Conservation (phyloP, 345 rosid species). For the Gynandropsis gynandra region DNA sequence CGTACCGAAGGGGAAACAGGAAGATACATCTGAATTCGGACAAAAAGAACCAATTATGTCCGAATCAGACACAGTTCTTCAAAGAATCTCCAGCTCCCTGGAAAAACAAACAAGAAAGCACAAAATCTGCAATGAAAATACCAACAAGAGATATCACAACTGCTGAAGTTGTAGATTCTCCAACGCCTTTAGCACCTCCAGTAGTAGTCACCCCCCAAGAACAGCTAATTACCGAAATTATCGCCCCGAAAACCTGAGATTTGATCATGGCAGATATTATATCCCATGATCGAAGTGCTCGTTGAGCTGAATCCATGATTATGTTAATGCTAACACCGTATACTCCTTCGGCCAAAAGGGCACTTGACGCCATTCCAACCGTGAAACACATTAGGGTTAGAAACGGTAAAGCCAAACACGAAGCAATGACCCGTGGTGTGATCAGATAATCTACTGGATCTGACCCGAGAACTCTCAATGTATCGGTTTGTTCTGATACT, state of each 20-base stretch:
- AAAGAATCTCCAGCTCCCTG: constrained; percentile 86
- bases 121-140: constrained; percentile 71
- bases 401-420: constrained; percentile 58
- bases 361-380: constrained; percentile 79
- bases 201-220: constrained; percentile 81
- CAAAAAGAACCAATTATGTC: too few relatives aligned
- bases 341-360: constrained; percentile 58
- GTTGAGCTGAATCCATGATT: constrained; percentile 67
- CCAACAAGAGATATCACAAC: constrained; percentile 85
- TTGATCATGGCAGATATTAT: constrained; percentile 75
- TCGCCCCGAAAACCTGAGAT: constrained; percentile 75
- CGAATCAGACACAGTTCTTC: constrained; percentile 40
- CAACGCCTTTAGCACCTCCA: constrained; percentile 86
- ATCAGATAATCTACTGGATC: constrained; percentile 69
- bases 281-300: constrained; percentile 68
- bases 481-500: constrained; percentile 81
- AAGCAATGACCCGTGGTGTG: constrained; percentile 67
- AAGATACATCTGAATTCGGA: too few relatives aligned
- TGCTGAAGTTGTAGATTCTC: constrained; percentile 79
- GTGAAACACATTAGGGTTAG: constrained; percentile 78
- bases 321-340: constrained; percentile 69
- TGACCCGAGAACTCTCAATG: constrained; percentile 64
- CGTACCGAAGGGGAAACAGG: too few relatives aligned
- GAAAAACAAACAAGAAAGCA: constrained; percentile 66
- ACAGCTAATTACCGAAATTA: constrained; percentile 74